phyloP scores from a whole-genome alignment of 177 flowering plant genomes.

The Vitis hybrid region DNA sequence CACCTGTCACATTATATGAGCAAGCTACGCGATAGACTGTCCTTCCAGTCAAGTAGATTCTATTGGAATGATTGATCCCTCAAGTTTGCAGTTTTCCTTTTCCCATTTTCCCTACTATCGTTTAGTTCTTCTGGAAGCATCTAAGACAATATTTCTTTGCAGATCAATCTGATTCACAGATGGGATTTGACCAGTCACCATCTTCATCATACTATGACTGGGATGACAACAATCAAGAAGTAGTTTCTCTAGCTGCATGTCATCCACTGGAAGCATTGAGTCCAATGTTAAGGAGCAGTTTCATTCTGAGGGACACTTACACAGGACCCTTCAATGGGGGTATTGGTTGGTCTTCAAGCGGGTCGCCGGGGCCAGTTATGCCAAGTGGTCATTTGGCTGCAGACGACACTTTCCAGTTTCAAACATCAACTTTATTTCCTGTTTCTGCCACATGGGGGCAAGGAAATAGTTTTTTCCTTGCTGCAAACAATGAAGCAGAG shows the following conservation, averaged over 20 bases:
- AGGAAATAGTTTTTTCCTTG: conserved; percentile 14
- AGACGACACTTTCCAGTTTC: conserved; percentile 17
- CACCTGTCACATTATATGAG: no score
- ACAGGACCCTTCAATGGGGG: conserved; percentile 14
- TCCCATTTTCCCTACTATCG: neutral
- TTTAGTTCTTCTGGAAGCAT: neutral
- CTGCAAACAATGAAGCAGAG: conserved; percentile 18
- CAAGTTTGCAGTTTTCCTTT: neutral
- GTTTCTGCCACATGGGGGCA: conserved; percentile 21
- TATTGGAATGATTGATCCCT: no score
- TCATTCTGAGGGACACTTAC: conserved; percentile 9
- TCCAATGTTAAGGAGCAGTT: conserved; percentile 26
- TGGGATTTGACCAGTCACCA: conserved; percentile 7
- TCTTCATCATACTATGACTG: conserved; percentile 16
- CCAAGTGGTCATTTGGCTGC: conserved; percentile 8
- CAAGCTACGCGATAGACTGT: no score
- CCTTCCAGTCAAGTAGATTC: no score
- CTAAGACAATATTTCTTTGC: conserved; percentile 9
- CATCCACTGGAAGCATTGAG: conserved; percentile 14
- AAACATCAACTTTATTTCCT: conserved; percentile 17
- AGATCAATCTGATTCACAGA: conserved; percentile 28
- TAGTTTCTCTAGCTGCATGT: conserved; percentile 16
- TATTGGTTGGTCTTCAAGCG: conserved; percentile 20
- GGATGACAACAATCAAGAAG: conserved; percentile 15
- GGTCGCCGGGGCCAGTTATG: conserved; percentile 8